These are phyloP conservation scores for Aspergillus sp. DNA, from an alignment of 2,329 filamentous ascomycete genomes.

Conservation along the genomic window DNA sequence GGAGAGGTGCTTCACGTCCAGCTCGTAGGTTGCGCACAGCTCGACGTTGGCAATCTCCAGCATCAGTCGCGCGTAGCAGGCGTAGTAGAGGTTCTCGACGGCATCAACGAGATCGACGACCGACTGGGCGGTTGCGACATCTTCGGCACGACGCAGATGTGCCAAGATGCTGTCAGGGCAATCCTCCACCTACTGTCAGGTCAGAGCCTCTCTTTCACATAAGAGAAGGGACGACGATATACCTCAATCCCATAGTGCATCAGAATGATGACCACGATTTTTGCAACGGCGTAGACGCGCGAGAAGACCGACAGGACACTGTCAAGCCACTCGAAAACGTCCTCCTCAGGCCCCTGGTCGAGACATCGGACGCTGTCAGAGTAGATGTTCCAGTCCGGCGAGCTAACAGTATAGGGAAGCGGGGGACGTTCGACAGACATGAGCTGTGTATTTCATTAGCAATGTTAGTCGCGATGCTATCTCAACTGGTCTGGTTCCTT, in stretches of 20 bases:
- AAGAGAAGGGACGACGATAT: constrained; percentile 3
- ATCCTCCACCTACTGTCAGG: constrained; percentile 27
- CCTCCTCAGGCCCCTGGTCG: constrained; percentile 17
- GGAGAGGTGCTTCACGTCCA: constrained; percentile 19
- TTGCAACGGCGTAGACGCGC: constrained; percentile 36
- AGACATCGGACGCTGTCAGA: constrained; percentile 10
- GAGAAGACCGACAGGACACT: constrained; percentile 29
- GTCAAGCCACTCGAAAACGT: constrained; percentile 21
- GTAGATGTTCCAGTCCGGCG: constrained; percentile 28
- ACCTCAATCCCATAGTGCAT: constrained; percentile 35
- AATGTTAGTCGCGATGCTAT: background rate
- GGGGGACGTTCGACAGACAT: constrained; percentile 15
- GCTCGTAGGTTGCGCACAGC: constrained; percentile 30
- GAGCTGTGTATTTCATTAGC: constrained; percentile 12
- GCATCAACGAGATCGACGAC: constrained; percentile 30
- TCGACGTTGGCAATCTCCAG: constrained; percentile 37
- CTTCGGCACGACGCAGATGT: constrained; percentile 31
- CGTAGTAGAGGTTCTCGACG: constrained; percentile 36
- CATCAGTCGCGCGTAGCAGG: constrained; percentile 34
- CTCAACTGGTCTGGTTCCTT: constrained; percentile 2
- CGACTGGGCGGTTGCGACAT: constrained; percentile 23
- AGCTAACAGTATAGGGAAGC: constrained; percentile 30
- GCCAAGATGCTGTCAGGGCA: constrained; percentile 25
- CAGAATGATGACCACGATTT: constrained; percentile 31
- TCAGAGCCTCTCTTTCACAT: background rate